These are phyloP conservation scores for Dillenia suffruticosa DNA, from an alignment of 164 flowering plant species.

Conservation along the genomic window DNA sequence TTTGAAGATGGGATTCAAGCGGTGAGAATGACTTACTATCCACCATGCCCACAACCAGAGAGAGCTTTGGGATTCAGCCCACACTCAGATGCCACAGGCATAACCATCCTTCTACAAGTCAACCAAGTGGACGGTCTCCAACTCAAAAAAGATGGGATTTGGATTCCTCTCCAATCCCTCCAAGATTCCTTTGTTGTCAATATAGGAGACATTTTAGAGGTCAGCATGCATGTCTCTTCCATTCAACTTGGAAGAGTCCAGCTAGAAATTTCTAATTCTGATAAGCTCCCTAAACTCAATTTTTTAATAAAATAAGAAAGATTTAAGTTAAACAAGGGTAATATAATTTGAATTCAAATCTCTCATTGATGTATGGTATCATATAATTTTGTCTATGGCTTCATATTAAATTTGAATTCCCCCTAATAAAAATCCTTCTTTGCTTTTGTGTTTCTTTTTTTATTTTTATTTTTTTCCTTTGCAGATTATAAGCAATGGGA, in stretches of 20 bases:
- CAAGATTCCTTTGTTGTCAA: slow-evolving; percentile 35
- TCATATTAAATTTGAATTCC: not conserved
- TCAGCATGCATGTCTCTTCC: not conserved
- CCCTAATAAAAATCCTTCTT: no score
- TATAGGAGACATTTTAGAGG: slow-evolving; percentile 43
- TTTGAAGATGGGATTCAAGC: slow-evolving; percentile 36
- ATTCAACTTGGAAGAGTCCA: no score
- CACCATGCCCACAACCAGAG: slow-evolving; percentile 44
- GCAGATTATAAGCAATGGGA: slow-evolving; percentile 26
- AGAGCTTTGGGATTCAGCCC: slow-evolving; percentile 29
- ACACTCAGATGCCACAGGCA: slow-evolving; percentile 30
- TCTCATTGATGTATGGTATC: no score
- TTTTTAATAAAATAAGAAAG: no score
- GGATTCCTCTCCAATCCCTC: slow-evolving; percentile 26
- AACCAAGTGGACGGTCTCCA: slow-evolving; percentile 40
- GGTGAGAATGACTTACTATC: slow-evolving; percentile 38
- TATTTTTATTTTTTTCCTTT: not conserved
- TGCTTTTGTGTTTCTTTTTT: no score
- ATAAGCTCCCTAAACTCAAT: no score
- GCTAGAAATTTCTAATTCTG: no score
- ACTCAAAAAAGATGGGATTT: slow-evolving; percentile 27
- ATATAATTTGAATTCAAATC: no score
- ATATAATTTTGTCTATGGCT: not conserved
- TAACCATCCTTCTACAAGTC: slow-evolving; percentile 39
- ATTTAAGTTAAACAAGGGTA: not conserved